Evolutionary conservation across 768 basidiomycete genomes (phyloP).

Genomic region (Termitomyces sp.): DNA sequence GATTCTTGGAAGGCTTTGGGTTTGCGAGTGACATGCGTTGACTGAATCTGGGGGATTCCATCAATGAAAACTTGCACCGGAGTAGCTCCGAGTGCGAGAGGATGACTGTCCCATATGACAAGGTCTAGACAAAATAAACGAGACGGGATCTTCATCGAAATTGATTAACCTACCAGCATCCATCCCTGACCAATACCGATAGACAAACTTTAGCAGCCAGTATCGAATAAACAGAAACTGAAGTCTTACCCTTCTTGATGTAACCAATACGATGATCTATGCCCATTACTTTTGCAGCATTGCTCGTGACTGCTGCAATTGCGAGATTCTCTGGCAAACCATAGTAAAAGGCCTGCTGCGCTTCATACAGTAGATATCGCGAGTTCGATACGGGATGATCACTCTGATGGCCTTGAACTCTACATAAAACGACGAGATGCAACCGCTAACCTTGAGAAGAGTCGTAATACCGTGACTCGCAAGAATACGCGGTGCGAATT

Average conservation of each 20-base stretch:
- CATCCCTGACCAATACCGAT: slow-evolving; percentile 40
- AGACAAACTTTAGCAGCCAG: neutral
- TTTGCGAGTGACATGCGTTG: slow-evolving; percentile 46
- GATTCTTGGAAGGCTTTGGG: slow-evolving; percentile 33
- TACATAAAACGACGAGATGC: neutral
- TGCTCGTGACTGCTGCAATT: slow-evolving; percentile 68
- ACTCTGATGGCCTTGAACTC: slow-evolving; percentile 33
- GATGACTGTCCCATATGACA: slow-evolving; percentile 82
- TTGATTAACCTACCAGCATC: slow-evolving; percentile 53
- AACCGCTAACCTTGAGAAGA: slow-evolving; percentile 58
- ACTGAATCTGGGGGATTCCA: slow-evolving; percentile 68
- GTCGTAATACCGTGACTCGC: slow-evolving; percentile 62
- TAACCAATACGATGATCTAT: slow-evolving; percentile 81
- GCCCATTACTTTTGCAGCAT: slow-evolving; percentile 68
- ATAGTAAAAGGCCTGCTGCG: slow-evolving; percentile 79
- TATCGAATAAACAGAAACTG: neutral
- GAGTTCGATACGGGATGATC: slow-evolving; percentile 64
- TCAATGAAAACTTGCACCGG: slow-evolving; percentile 88
- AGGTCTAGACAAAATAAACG: slow-evolving; percentile 40
- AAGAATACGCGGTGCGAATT: slow-evolving; percentile 75
- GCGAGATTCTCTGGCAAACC: slow-evolving; percentile 68
- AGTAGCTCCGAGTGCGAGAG: slow-evolving; percentile 79
- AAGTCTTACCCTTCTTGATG: slow-evolving; percentile 48
- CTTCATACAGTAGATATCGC: slow-evolving; percentile 76
- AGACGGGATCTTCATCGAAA: neutral